Percentiles rank a stretch among this genome's conserved stretches.
These are phyloP conservation scores for Priceomyces carsonii DNA, from an alignment of 805 yeast genomes.

Conservation along the genomic window DNA sequence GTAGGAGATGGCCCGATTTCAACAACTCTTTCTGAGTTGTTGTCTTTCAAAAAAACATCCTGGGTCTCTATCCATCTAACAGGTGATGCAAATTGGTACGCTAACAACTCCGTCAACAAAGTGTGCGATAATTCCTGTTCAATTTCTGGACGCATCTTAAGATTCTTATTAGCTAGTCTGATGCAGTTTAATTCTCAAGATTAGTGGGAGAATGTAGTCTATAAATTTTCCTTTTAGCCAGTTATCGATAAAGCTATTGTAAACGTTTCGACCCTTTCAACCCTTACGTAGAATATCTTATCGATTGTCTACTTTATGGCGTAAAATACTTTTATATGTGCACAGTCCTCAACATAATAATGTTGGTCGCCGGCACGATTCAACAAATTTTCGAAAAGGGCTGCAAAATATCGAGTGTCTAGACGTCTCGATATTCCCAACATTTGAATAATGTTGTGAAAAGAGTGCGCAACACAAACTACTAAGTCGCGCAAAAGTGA, in stretches of 20 bases:
- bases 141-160: conserved; percentile 84
- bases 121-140: conserved; percentile 97
- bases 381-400: conserved; percentile 5
- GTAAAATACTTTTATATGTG: conserved; percentile 3
- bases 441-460: too few species aligned
- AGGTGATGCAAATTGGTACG: conserved; percentile 98
- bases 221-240: too few species aligned
- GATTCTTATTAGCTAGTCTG: not conserved
- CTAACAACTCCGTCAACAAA: conserved; percentile 90
- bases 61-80: conserved; percentile 99
- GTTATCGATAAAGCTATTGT: too few species aligned
- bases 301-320: too few species aligned
- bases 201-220: conserved; percentile 2
- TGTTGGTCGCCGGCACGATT: conserved; percentile 3
- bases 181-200: too few species aligned
- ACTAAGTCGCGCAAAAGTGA: too few species aligned
- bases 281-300: too few species aligned
- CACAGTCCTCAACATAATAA: conserved; percentile 7
- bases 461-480: too few species aligned
- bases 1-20: conserved; percentile 99
- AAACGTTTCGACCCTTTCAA: too few species aligned
- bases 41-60: conserved; percentile 92
- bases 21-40: conserved; percentile 94
- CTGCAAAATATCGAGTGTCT: conserved; percentile 5
- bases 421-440: too few species aligned